phyloP scores from a whole-genome alignment of 805 yeast species.

The Sugiyamaella mastotermitis region DNA sequence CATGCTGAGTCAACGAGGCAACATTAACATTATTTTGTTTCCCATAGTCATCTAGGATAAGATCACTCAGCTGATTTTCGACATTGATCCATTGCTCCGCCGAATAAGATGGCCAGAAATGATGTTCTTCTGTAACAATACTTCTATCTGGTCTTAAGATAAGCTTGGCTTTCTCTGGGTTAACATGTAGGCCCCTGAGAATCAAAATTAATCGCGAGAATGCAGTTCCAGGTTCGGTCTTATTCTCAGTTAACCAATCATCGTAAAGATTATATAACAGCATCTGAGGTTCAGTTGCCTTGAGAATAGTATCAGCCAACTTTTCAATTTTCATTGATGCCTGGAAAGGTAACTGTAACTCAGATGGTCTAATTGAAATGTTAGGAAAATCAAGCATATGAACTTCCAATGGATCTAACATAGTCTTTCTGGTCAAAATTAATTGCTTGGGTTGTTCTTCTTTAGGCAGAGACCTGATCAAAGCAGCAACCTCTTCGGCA shows the following conservation, averaged over 20 bases:
- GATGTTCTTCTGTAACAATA: constrained; percentile 65
- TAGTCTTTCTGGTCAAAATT: constrained; percentile 83
- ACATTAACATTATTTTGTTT: constrained; percentile 80
- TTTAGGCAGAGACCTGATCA: constrained; percentile 78
- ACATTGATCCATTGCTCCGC: constrained; percentile 91
- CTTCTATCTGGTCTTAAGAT: constrained; percentile 71
- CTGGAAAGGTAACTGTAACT: constrained; percentile 82
- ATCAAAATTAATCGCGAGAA: constrained; percentile 80
- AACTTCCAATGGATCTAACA: constrained; percentile 90
- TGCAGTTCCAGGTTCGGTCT: constrained; percentile 81
- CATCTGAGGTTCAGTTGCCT: constrained; percentile 92
- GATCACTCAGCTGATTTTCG: constrained; percentile 80
- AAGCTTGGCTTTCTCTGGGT: constrained; percentile 67
- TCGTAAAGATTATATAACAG: constrained; percentile 85
- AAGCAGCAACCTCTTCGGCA: constrained; percentile 93
- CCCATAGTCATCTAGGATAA: constrained; percentile 80
- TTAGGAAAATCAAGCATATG: constrained; percentile 97
- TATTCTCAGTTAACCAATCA: constrained; percentile 64
- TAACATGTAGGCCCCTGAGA: constrained; percentile 75
- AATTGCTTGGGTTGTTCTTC: constrained; percentile 95
- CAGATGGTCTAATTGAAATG: constrained; percentile 82
- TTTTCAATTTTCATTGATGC: constrained; percentile 79
- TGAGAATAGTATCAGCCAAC: constrained; percentile 67
- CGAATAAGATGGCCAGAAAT: constrained; percentile 86
- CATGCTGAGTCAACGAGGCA: constrained; percentile 83